Percentiles rank a stretch among this genome's conserved stretches.
Evolutionary conservation across 257 asterid genomes (phyloP).

Genomic region (Scutellaria galericulata): DNA sequence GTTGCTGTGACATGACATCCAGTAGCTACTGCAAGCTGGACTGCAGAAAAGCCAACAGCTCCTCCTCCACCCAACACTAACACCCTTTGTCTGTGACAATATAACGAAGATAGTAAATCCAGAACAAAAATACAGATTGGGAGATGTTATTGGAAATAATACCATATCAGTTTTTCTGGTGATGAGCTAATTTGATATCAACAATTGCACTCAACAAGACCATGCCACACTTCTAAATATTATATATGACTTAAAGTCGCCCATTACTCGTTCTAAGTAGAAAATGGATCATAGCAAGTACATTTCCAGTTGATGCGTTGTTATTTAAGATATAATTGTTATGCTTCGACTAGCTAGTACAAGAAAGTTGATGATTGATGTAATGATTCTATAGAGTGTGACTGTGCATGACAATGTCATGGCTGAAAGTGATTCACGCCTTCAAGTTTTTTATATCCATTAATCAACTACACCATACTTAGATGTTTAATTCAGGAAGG

Average conservation of each 20-base stretch:
- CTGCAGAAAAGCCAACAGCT: conserved; percentile 96
- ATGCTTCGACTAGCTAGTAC: background rate
- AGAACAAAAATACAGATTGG: conserved; percentile 21
- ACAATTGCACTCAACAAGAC: conserved; percentile 4
- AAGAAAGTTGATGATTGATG: conserved; percentile 12
- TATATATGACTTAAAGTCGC: conserved; percentile 6
- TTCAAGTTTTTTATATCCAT: background rate
- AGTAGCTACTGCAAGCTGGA: conserved; percentile 90
- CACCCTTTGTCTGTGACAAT: conserved; percentile 70
- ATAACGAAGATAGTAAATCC: conserved; percentile 30
- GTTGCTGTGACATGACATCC: conserved; percentile 94
- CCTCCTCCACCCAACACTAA: conserved; percentile 97
- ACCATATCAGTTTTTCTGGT: background rate
- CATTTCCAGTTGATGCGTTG: conserved; percentile 7
- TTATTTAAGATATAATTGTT: background rate
- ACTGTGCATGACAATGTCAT: conserved; percentile 4
- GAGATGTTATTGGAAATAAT: conserved; percentile 5
- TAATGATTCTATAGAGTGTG: conserved; percentile 1
- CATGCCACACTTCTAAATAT: conserved; percentile 19
- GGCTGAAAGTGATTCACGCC: conserved; percentile 18
- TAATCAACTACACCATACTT: background rate
- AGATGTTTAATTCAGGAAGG: background rate
- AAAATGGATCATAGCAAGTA: background rate
- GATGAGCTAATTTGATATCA: background rate
- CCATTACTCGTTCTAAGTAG: conserved; percentile 22